Conservation (phyloP, 164 flowering plant species). For the Piper betle region DNA sequence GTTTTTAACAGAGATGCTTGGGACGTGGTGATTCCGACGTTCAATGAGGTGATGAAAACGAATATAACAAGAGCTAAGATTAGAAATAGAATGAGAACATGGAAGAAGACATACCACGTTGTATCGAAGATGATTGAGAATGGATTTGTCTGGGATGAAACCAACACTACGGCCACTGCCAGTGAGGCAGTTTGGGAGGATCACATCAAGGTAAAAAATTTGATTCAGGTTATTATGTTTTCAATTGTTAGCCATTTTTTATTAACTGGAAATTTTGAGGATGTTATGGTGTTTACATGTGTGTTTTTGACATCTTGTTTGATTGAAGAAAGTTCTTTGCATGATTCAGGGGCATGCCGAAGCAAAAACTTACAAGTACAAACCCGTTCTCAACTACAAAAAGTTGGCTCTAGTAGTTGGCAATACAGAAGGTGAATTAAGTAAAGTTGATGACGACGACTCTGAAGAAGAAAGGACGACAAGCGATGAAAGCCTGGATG, state of each 20-base stretch:
- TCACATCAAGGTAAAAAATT: background rate
- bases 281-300: too few relatives aligned
- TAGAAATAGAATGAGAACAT: background rate
- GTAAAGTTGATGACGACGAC: background rate
- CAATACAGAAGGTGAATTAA: conserved; percentile 1
- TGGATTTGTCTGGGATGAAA: conserved; percentile 1
- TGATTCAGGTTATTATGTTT: background rate
- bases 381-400: conserved; percentile 6
- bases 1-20: background rate
- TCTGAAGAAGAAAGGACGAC: background rate
- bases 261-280: too few relatives aligned
- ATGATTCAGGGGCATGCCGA: conserved; percentile 12
- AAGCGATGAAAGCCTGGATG: background rate
- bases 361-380: conserved; percentile 8
- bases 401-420: conserved; percentile 7
- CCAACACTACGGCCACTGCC: background rate
- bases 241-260: too few relatives aligned
- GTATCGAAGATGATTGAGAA: background rate
- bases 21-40: background rate
- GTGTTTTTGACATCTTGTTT: background rate
- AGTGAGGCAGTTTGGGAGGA: background rate
- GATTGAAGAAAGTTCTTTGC: background rate
- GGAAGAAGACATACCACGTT: background rate
- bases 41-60: background rate
- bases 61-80: background rate